phyloP scores from a whole-genome alignment of 2,329 filamentous ascomycete genomes.

The Camptophora hylomeconis region DNA sequence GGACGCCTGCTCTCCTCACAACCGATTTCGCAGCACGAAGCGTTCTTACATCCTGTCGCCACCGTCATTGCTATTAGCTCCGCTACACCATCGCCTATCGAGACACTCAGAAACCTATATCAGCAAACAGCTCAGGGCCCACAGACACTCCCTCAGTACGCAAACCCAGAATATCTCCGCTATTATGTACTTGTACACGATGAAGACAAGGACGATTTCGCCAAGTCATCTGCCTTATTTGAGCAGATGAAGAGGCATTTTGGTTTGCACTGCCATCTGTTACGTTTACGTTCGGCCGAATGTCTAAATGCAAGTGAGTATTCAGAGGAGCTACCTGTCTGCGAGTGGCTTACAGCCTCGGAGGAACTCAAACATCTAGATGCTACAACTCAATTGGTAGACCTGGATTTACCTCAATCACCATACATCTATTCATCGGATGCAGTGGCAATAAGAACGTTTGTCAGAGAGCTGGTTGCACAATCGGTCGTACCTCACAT shows the following conservation, averaged over 20 bases:
- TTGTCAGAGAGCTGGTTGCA: conserved; percentile 87
- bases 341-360: conserved; percentile 76
- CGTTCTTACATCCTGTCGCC: conserved; percentile 86
- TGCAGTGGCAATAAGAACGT: conserved; percentile 71
- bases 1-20: conserved; percentile 70
- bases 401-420: conserved; percentile 54
- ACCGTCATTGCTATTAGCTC: conserved; percentile 94
- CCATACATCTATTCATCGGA: conserved; percentile 87
- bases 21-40: conserved; percentile 71
- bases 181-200: conserved; percentile 97
- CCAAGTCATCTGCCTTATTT: conserved; percentile 76
- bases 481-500: conserved; percentile 92
- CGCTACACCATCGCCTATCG: conserved; percentile 67
- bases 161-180: conserved; percentile 79
- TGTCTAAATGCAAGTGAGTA: conserved; percentile 87
- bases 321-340: conserved; percentile 64
- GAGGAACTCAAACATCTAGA: conserved; percentile 71
- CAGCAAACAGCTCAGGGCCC: conserved; percentile 68
- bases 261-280: conserved; percentile 83
- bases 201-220: conserved; percentile 87
- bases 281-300: conserved; percentile 71
- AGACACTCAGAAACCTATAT: conserved; percentile 74
- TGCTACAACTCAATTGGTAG: conserved; percentile 39
- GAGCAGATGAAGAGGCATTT: conserved; percentile 99
- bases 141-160: conserved; percentile 64